Percentiles rank a stretch among this genome's conserved stretches.
phyloP scores from a whole-genome alignment of 2,329 filamentous ascomycete genomes.

The Mycogone perniciosa region DNA sequence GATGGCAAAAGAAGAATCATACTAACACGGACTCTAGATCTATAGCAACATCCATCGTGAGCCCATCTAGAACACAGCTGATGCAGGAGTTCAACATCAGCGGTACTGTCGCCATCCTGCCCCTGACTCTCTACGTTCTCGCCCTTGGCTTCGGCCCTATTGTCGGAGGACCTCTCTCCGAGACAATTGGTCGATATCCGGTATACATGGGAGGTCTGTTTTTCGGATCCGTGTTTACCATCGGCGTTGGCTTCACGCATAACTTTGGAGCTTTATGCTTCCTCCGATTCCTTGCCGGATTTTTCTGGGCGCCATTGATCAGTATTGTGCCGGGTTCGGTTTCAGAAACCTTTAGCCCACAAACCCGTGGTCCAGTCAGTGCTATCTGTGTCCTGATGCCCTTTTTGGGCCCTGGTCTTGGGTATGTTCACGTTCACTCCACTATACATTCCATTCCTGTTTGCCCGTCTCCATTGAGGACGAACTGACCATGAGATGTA shows the following conservation, averaged over 20 bases:
- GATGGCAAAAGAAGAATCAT: background rate
- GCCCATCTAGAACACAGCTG: constrained; percentile 39
- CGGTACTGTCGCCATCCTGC: constrained; percentile 50
- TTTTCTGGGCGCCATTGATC: constrained; percentile 43
- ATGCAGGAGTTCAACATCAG: constrained; percentile 48
- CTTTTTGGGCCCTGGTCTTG: constrained; percentile 46
- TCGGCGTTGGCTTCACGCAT: constrained; percentile 47
- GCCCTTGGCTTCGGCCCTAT: constrained; percentile 56
- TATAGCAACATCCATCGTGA: constrained; percentile 48
- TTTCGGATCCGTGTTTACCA: constrained; percentile 47
- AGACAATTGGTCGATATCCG: constrained; percentile 48
- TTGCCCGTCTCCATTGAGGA: background rate
- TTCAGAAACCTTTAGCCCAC: constrained; percentile 40
- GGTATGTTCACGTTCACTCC: constrained; percentile 28
- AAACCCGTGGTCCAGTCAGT: constrained; percentile 36
- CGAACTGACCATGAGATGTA: constrained; percentile 13
- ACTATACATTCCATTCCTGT: background rate
- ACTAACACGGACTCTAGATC: constrained; percentile 32
- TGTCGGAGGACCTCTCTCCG: constrained; percentile 52
- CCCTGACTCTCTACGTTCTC: constrained; percentile 53
- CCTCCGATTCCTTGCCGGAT: constrained; percentile 50
- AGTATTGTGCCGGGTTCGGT: constrained; percentile 45
- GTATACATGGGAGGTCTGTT: constrained; percentile 44
- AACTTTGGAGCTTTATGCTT: constrained; percentile 46
- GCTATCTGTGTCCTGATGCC: constrained; percentile 44